Evolutionary conservation across 352 stramenopile species (phyloP), one percentile per base, ranked within the genome.

Genomic region (Pythium phragmiticola): DNA sequence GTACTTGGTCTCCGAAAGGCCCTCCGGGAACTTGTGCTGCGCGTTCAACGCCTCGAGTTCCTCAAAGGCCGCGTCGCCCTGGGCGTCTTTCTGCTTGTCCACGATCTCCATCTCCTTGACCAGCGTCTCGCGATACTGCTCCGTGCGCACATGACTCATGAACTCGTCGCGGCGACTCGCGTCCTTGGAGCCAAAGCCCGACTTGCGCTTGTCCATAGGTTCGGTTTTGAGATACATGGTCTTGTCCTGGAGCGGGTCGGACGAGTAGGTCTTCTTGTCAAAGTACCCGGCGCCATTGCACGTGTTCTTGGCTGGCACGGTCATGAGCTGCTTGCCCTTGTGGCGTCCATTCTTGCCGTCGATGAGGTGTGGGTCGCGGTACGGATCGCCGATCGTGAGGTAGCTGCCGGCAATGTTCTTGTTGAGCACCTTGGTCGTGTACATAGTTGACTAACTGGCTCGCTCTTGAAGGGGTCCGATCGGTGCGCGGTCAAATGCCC

Each of bases 161-260:
- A 98, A 98, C 46, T 98, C 89, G 55, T 96, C 91, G 55, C 84
- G 78, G 34, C 94, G 93, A 56, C 75, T 92, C 21, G 89, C 89
- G 65, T 98, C 89, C 66, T 95, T 92, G 47, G 87, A 94, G 21
- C 89, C 91, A 69, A 98, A 98, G 23, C 89, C 91, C 6, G 90
- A 73, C 66, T 97, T 97, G 46, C 91, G 84, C 46, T 87, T 74
- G 49, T 94, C 82, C 67, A 94, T 82, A 34, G 89, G 88, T 61
- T 96, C 85, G 7, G 84, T 88, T 67, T 90, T 92, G 36, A 94
- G 75, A 65, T 98, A 98, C 52, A 83, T 82, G 37, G 90, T 91
- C 49, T 87, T 90, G 70, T 96, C 88, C 41, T 85, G 85, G 43
- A 97, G 84, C 50, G 86, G 85, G 51, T 98, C 89, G 5, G 84